Conservation (phyloP, 148 eudicot species). For the Oxyria digyna region DNA sequence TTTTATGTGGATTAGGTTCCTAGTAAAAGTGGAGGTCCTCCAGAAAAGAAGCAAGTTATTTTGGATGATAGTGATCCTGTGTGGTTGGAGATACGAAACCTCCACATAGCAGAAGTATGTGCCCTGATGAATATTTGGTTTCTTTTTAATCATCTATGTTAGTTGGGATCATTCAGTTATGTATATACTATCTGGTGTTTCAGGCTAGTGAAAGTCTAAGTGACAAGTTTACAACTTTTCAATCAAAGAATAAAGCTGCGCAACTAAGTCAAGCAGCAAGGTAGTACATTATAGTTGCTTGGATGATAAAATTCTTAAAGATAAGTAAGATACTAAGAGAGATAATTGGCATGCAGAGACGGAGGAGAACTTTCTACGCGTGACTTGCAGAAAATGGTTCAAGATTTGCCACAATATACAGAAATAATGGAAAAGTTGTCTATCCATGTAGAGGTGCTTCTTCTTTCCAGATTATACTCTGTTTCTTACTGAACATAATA, state of each 20-base stretch:
- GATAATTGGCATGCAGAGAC: no score
- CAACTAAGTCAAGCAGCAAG: conserved; percentile 68
- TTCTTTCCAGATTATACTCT: neutral
- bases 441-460: conserved; percentile 74
- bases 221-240: conserved; percentile 79
- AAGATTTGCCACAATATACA: conserved; percentile 88
- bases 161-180: no score
- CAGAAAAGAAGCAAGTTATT: conserved; percentile 72
- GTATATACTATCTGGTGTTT: neutral
- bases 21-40: conserved; percentile 65
- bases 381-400: conserved; percentile 96
- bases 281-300: no score
- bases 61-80: conserved; percentile 88
- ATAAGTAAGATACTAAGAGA: no score
- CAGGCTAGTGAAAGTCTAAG: conserved; percentile 93
- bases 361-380: conserved; percentile 78
- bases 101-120: conserved; percentile 90
- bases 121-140: neutral
- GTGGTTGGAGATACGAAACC: conserved; percentile 89
- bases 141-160: no score
- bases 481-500: neutral
- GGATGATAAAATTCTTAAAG: no score
- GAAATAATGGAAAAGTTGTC: conserved; percentile 85
- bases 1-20: conserved; percentile 35
- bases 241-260: conserved; percentile 93